Evolutionary conservation across 257 asterid species (phyloP).

Genomic region (Solanum pimpinellifolium): DNA sequence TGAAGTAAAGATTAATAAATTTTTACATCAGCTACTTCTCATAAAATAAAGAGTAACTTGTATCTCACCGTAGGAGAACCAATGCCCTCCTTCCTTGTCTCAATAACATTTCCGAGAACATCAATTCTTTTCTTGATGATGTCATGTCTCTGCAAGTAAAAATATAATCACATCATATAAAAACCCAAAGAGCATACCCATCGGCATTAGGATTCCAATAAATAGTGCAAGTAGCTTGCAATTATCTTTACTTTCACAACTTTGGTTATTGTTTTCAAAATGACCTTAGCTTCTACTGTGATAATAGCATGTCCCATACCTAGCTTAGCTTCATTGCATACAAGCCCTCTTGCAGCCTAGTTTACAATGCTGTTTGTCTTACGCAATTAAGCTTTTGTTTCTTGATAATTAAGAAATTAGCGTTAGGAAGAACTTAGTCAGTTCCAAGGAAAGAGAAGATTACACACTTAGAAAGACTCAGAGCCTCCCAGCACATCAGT

Average conservation of each 20-base stretch:
- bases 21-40: background rate
- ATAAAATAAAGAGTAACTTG: background rate
- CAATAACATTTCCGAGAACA: slow-evolving; percentile 82
- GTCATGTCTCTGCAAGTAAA: slow-evolving; percentile 78
- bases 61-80: slow-evolving; percentile 75
- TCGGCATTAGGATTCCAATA: background rate
- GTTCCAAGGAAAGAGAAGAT: background rate
- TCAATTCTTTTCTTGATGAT: slow-evolving; percentile 89
- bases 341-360: background rate
- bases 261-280: background rate
- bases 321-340: background rate
- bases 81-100: slow-evolving; percentile 82
- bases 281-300: background rate
- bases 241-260: background rate
- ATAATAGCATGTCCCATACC: background rate
- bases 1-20: background rate
- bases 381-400: background rate
- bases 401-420: background rate
- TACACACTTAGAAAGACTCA: background rate
- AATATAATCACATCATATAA: slow-evolving; percentile 12
- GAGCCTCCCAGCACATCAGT: background rate
- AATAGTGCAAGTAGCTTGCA: background rate
- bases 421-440: background rate
- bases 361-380: background rate
- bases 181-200: background rate